A percentile compares a stretch with the other conserved stretches of the same genome.
phyloP scores from a whole-genome alignment of 805 yeast genomes.

The Teunomyces panamensis region DNA sequence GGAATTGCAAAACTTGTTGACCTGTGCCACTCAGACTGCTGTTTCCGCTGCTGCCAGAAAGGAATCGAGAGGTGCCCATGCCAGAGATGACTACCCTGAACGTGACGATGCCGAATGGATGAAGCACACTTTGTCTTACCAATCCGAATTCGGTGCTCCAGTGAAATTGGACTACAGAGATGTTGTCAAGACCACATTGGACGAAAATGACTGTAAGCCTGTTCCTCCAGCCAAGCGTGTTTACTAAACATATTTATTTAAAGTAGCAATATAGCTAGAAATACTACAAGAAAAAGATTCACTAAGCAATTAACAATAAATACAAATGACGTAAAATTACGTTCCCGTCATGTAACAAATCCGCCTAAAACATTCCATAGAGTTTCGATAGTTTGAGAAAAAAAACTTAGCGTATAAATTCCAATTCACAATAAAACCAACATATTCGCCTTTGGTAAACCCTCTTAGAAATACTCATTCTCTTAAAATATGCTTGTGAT shows the following conservation, averaged over 20 bases:
- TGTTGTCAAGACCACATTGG: slow-evolving; percentile 80
- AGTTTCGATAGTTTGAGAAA: neutral
- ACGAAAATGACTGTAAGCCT: slow-evolving; percentile 87
- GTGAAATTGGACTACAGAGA: slow-evolving; percentile 80
- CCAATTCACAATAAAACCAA: too few relatives aligned
- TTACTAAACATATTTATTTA: slow-evolving; percentile 45
- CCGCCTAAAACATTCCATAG: neutral
- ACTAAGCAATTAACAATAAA: neutral
- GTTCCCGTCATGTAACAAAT: neutral
- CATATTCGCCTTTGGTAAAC: too few relatives aligned
- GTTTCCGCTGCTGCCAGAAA: slow-evolving; percentile 89
- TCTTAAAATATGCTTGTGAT: too few relatives aligned
- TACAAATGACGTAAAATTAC: neutral
- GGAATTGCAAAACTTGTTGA: slow-evolving; percentile 92
- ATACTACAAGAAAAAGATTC: neutral
- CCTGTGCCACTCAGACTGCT: slow-evolving; percentile 97
- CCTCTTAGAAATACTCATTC: too few relatives aligned
- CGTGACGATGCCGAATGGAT: slow-evolving; percentile 97
- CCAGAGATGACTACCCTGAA: slow-evolving; percentile 94
- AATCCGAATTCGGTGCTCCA: slow-evolving; percentile 63
- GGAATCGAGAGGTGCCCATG: slow-evolving; percentile 99
- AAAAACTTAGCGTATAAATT: neutral
- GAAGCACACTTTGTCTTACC: slow-evolving; percentile 97
- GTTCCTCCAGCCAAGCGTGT: slow-evolving; percentile 98
- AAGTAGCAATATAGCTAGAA: slow-evolving; percentile 1